phyloP scores from a whole-genome alignment of 1,139 yeast genomes.

The Suhomyces bolitotheri region DNA sequence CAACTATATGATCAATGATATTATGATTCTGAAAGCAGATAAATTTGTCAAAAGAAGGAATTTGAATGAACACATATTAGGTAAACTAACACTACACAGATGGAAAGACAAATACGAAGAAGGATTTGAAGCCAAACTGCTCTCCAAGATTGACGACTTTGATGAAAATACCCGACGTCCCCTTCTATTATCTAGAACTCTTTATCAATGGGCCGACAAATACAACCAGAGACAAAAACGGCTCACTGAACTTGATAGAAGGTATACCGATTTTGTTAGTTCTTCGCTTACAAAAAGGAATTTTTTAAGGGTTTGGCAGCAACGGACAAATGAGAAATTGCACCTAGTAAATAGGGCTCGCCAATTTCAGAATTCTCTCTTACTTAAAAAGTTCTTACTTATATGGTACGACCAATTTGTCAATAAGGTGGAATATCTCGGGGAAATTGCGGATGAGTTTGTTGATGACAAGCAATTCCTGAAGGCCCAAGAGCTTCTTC shows the following conservation, averaged over 20 bases:
- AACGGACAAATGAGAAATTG: constrained; percentile 7
- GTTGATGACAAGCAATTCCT: constrained; percentile 31
- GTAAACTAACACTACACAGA: constrained; percentile 8
- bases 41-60: neutral
- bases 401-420: constrained; percentile 39
- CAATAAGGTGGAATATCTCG: constrained; percentile 24
- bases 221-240: constrained; percentile 19
- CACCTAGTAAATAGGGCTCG: constrained; percentile 17
- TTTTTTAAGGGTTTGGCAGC: constrained; percentile 20
- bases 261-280: constrained; percentile 16
- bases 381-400: constrained; percentile 31
- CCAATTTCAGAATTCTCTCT: constrained; percentile 24
- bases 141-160: constrained; percentile 20
- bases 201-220: constrained; percentile 26
- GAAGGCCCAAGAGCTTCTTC: constrained; percentile 27
- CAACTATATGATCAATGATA: neutral
- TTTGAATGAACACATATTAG: constrained; percentile 10
- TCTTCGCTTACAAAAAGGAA: constrained; percentile 13
- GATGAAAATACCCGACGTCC: constrained; percentile 14
- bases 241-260: constrained; percentile 16
- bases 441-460: constrained; percentile 32
- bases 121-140: constrained; percentile 19
- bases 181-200: constrained; percentile 12
- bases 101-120: constrained; percentile 24
- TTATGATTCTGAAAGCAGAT: constrained; percentile 7